Evolutionary conservation across 2,329 filamentous ascomycete species (phyloP).

Genomic region (Trichoderma koningii): DNA sequence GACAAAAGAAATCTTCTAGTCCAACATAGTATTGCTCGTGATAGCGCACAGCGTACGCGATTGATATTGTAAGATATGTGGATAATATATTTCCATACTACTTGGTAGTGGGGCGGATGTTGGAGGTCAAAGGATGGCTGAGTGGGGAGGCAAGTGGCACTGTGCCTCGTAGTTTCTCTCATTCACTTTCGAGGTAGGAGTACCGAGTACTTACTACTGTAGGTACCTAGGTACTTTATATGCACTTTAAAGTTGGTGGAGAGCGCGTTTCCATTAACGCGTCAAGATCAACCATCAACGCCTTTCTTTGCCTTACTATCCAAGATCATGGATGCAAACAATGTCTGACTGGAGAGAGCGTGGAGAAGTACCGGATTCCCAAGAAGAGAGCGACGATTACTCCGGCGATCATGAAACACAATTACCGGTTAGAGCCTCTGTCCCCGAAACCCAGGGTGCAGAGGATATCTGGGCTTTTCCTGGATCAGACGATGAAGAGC

Average conservation of each 20-base stretch:
- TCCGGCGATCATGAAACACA: conserved; percentile 41
- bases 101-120: no score
- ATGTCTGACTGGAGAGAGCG: conserved; percentile 54
- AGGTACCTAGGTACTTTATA: no score
- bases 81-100: no score
- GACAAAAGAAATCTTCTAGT: no score
- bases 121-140: no score
- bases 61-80: no score
- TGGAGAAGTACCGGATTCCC: conserved; percentile 55
- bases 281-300: background rate
- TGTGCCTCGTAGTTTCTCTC: no score
- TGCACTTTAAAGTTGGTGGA: background rate
- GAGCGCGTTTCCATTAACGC: conserved; percentile 5
- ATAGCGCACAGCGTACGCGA: no score
- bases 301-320: background rate
- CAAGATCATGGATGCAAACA: conserved; percentile 26
- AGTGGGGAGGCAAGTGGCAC: no score
- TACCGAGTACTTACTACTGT: no score
- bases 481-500: conserved; percentile 36
- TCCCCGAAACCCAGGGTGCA: background rate
- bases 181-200: no score
- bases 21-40: no score
- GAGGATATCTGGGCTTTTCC: conserved; percentile 25
- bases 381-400: conserved; percentile 48
- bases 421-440: background rate